These are phyloP conservation scores for Plasmopara muralis DNA, from an alignment of 352 stramenopile genomes.

Conservation along the genomic window DNA sequence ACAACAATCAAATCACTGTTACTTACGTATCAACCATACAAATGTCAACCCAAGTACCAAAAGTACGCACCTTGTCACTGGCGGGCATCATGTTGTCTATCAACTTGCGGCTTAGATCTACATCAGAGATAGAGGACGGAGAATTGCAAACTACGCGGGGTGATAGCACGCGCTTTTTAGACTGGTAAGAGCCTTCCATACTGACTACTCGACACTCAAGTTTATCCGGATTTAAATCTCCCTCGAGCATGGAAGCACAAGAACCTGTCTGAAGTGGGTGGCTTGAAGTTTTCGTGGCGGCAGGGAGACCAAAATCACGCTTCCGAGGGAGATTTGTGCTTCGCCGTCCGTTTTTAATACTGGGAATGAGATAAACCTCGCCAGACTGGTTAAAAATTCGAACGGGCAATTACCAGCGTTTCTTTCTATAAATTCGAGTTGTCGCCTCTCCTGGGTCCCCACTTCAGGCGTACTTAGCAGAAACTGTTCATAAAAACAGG, in stretches of 20 bases:
- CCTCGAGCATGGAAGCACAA: slow-evolving; percentile 13
- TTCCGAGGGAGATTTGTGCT: not conserved
- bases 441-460: slow-evolving; percentile 9
- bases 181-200: slow-evolving; percentile 7
- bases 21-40: too few species aligned
- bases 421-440: slow-evolving; percentile 7
- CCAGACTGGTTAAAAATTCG: not conserved
- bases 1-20: not conserved
- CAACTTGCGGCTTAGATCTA: slow-evolving; percentile 27
- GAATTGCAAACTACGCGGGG: slow-evolving; percentile 39
- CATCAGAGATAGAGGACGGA: slow-evolving; percentile 58
- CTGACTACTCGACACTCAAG: slow-evolving; percentile 18
- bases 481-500: not conserved
- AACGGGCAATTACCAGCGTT: not conserved
- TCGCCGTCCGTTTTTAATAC: slow-evolving; percentile 17
- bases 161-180: slow-evolving; percentile 30
- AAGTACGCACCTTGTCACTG: slow-evolving; percentile 31
- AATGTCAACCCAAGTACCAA: slow-evolving; percentile 1
- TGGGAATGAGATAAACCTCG: slow-evolving; percentile 9
- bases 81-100: slow-evolving; percentile 6
- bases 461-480: not conserved
- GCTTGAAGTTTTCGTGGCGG: too few species aligned
- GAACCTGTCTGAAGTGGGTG: slow-evolving; percentile 11
- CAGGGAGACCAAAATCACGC: too few species aligned
- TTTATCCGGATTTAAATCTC: not conserved